Evolutionary conservation across 164 flowering plant species (phyloP).

Genomic region (Protea cynaroides): DNA sequence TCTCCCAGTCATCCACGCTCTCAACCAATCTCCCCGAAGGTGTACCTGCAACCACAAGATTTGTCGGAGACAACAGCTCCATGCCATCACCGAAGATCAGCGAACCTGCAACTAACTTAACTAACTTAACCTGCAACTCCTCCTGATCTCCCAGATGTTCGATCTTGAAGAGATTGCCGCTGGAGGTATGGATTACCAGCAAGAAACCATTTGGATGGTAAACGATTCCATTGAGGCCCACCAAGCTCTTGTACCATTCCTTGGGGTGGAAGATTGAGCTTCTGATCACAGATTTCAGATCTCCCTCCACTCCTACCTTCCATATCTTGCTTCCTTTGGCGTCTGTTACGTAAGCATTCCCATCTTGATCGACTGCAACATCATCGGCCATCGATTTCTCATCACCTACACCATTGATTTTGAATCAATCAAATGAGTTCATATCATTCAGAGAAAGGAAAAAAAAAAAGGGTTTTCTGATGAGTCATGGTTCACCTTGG

Average conservation of each 20-base stretch:
- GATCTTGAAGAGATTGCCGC: constrained; percentile 56
- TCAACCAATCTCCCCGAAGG: constrained; percentile 71
- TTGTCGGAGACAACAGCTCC: constrained; percentile 61
- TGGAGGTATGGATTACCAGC: constrained; percentile 58
- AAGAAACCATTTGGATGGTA: constrained; percentile 89
- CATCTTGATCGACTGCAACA: constrained; percentile 77
- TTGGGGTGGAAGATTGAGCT: constrained; percentile 59
- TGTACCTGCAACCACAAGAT: constrained; percentile 68
- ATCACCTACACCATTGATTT: constrained; percentile 34
- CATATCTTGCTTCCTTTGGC: constrained; percentile 56
- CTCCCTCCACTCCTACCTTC: constrained; percentile 68
- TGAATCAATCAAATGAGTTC: background rate
- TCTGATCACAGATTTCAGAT: constrained; percentile 34
- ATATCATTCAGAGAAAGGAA: background rate
- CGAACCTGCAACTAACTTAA: constrained; percentile 46
- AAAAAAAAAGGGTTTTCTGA: too few species aligned
- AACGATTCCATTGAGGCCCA: constrained; percentile 74
- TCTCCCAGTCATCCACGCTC: constrained; percentile 79
- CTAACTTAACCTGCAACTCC: constrained; percentile 38
- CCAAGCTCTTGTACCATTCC: constrained; percentile 67
- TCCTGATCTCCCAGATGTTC: constrained; percentile 11
- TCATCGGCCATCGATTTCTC: constrained; percentile 79
- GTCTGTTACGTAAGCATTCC: constrained; percentile 84
- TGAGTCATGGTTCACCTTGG: constrained; percentile 36
- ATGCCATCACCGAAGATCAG: constrained; percentile 73